Evolutionary conservation across 2,329 filamentous ascomycete species (phyloP), one percentile per base, ranked within the genome.

Genomic region (Fonsecaea erecta): DNA sequence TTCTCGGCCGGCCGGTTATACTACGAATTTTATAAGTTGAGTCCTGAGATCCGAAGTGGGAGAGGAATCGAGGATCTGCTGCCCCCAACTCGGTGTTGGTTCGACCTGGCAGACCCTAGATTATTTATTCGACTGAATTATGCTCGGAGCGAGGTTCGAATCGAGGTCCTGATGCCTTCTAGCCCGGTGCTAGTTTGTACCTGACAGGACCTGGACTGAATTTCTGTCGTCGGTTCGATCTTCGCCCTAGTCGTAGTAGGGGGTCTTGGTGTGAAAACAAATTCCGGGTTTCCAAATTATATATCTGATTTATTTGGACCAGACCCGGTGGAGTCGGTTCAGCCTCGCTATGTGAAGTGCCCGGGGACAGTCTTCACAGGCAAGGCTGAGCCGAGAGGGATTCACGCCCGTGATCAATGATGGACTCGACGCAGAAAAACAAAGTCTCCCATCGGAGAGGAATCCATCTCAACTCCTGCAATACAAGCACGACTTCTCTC

Each of bases 151-250:
- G 11, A n/a, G 52, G 52, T 6, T 54, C 52, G 52, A 54, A 35
- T 55, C 52, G 52, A 55, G 52, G 52, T 55, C 52, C 28, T 55
- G 35, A 18, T 32, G 52, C 30, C 52, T 55, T 9, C 16, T 35
- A 11, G 30, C 30, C 30, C 30, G 52, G 6, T 55, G 30, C 30
- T 21, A 35, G 52, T 35, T 55, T 55, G 6, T 14, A 55, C 52
- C 43, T 24, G 18, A 11, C 43, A 48, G 43, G 43, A 48, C 43
- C 43, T 48, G 43, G 43, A 48, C 12, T 48, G 18, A 40, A 11
- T 4, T 16, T 14, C 8, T 12, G 40, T 21, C n/a, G 40, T 46
- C 40, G n/a, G 40, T 8, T 48, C 18, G 43, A 16, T 30, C 6
- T 24, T n/a, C 18, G 43, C 43, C 43, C 43, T 48, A 24, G 43